These are phyloP conservation scores for Cymbidium sinense DNA, from an alignment of 106 monocot species.

Conservation along the genomic window DNA sequence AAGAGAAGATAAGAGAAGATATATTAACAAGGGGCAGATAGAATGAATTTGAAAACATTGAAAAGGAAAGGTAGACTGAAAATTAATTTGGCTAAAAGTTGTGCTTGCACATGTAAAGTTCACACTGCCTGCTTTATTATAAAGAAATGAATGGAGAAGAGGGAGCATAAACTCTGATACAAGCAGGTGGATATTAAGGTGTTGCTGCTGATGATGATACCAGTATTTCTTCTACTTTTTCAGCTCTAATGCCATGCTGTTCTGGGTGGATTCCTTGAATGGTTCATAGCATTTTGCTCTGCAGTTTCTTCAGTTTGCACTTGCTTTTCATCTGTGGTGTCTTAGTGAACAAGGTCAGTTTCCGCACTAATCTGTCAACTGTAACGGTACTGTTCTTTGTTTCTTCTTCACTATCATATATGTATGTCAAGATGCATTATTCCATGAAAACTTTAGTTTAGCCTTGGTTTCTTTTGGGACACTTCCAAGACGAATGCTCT, in stretches of 20 bases:
- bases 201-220: neutral
- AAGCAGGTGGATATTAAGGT: too few species aligned
- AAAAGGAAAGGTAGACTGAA: too few species aligned
- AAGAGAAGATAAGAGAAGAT: too few species aligned
- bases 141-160: too few species aligned
- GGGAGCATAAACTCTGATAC: too few species aligned
- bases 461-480: neutral
- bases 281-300: neutral
- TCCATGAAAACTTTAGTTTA: neutral
- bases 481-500: neutral
- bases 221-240: neutral
- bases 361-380: neutral
- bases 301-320: neutral
- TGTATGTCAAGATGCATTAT: neutral
- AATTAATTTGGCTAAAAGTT: too few species aligned
- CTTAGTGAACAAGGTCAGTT: neutral
- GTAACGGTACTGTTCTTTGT: neutral
- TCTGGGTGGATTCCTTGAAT: neutral
- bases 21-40: too few species aligned
- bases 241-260: neutral
- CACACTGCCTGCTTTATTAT: too few species aligned
- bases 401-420: neutral
- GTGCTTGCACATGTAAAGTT: too few species aligned
- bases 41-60: too few species aligned
- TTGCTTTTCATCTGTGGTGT: neutral